Percentiles rank a stretch among this genome's conserved stretches.
Conservation (phyloP, 495 filamentous ascomycete species). For the Penicillium parvum region DNA sequence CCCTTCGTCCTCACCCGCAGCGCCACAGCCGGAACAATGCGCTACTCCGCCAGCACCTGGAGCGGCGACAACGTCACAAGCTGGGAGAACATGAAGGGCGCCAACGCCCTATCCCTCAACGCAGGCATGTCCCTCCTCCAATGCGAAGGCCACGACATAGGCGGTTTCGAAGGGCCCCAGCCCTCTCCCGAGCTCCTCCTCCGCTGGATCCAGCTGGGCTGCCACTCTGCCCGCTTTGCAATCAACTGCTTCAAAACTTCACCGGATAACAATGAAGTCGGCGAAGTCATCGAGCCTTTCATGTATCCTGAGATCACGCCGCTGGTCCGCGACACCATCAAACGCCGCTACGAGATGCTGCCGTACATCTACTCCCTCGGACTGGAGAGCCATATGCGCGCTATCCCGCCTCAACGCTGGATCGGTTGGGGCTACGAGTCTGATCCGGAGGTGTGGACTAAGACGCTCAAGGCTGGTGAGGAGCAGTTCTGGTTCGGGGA, state of each 20-base stretch:
- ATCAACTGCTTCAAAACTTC: slow-evolving; percentile 75
- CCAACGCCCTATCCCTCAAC: slow-evolving; percentile 61
- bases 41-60: slow-evolving; percentile 64
- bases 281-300: slow-evolving; percentile 69
- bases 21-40: slow-evolving; percentile 63
- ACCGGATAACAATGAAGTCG: slow-evolving; percentile 52
- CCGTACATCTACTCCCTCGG: slow-evolving; percentile 64
- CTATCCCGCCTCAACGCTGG: slow-evolving; percentile 62
- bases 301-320: slow-evolving; percentile 63
- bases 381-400: slow-evolving; percentile 53
- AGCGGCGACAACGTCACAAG: slow-evolving; percentile 62
- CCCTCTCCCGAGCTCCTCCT: slow-evolving; percentile 64
- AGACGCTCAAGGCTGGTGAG: slow-evolving; percentile 51
- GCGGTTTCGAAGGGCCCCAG: slow-evolving; percentile 67
- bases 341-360: slow-evolving; percentile 63
- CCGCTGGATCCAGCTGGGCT: slow-evolving; percentile 66
- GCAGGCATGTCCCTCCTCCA: slow-evolving; percentile 61
- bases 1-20: slow-evolving; percentile 65
- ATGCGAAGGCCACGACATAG: slow-evolving; percentile 67
- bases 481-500: slow-evolving; percentile 70
- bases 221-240: slow-evolving; percentile 63
- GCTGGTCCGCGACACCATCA: slow-evolving; percentile 56
- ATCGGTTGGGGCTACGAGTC: slow-evolving; percentile 63
- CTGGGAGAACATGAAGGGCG: slow-evolving; percentile 64
- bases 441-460: slow-evolving; percentile 59